A percentile compares a stretch with the other conserved stretches of the same genome.
Evolutionary conservation across 768 basidiomycete species (phyloP).

Genomic region (Lactarius pseudohatsudake): DNA sequence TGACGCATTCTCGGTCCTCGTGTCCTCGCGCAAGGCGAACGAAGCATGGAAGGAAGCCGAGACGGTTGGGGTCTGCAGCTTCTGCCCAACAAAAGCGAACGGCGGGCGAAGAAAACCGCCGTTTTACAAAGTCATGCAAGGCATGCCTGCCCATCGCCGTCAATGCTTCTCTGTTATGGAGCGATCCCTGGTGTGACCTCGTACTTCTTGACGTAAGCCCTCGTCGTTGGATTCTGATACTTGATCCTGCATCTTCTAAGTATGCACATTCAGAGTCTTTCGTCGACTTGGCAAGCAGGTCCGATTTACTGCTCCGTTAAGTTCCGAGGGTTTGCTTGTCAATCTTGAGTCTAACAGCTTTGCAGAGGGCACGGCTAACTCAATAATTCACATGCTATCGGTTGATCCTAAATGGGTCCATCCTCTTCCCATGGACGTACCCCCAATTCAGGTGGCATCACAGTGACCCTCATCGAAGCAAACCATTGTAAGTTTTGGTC

Average conservation of each 20-base stretch:
- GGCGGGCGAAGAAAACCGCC: slow-evolving; percentile 73
- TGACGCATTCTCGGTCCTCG: slow-evolving; percentile 77
- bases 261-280: slow-evolving; percentile 96
- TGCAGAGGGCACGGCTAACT: slow-evolving; percentile 77
- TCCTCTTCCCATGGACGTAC: slow-evolving; percentile 76
- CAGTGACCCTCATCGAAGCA: slow-evolving; percentile 93
- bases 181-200: slow-evolving; percentile 85
- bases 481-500: slow-evolving; percentile 73
- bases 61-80: slow-evolving; percentile 47
- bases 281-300: slow-evolving; percentile 83
- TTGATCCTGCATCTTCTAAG: slow-evolving; percentile 40
- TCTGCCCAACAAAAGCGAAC: slow-evolving; percentile 47
- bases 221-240: neutral
- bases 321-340: slow-evolving; percentile 15
- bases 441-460: slow-evolving; percentile 81
- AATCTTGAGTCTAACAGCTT: neutral
- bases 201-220: slow-evolving; percentile 82
- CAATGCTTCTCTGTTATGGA: slow-evolving; percentile 93
- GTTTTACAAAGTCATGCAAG: slow-evolving; percentile 93
- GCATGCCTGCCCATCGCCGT: slow-evolving; percentile 99
- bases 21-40: slow-evolving; percentile 82
- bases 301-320: slow-evolving; percentile 90
- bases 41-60: slow-evolving; percentile 84
- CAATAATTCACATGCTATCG: slow-evolving; percentile 87
- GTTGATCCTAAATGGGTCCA: slow-evolving; percentile 90